Percentiles rank a stretch among this genome's conserved stretches.
Conservation (phyloP, 495 filamentous ascomycete genomes). For the Cladorrhinum samala region DNA sequence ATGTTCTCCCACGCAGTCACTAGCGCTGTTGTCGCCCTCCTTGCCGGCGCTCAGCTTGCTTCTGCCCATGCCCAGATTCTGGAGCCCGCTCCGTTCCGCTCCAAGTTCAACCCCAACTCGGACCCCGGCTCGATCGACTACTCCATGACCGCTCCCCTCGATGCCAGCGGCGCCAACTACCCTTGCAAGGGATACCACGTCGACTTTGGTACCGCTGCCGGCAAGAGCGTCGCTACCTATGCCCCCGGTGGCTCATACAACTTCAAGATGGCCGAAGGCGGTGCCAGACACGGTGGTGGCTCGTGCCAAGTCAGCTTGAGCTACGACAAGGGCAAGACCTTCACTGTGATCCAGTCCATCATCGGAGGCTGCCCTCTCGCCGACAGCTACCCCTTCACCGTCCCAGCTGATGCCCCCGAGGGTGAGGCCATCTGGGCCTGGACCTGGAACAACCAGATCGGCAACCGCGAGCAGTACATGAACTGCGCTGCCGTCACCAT, state of each 20-base stretch:
- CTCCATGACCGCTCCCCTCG: conserved; percentile 54
- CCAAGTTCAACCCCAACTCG: conserved; percentile 46
- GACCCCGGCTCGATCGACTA: conserved; percentile 40
- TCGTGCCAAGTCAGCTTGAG: conserved; percentile 59
- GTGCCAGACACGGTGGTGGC: conserved; percentile 57
- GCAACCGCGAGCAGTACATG: conserved; percentile 67
- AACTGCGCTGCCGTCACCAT: conserved; percentile 58
- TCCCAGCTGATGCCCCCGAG: conserved; percentile 55
- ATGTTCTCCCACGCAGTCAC: conserved; percentile 33
- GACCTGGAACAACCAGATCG: conserved; percentile 59
- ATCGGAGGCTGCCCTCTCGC: conserved; percentile 55
- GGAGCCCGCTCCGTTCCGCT: conserved; percentile 49
- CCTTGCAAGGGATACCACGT: conserved; percentile 65
- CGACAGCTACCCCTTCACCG: conserved; percentile 51
- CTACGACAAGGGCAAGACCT: conserved; percentile 56
- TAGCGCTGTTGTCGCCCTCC: conserved; percentile 22
- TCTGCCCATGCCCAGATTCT: conserved; percentile 57
- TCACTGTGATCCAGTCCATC: conserved; percentile 60
- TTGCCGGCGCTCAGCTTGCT: conserved; percentile 31
- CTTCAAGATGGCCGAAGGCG: conserved; percentile 52
- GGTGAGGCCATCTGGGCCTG: conserved; percentile 60
- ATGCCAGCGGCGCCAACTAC: conserved; percentile 43
- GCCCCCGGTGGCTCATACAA: conserved; percentile 51
- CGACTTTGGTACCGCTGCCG: conserved; percentile 43
- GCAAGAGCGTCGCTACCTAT: conserved; percentile 43